phyloP scores from a whole-genome alignment of 768 basidiomycete genomes.

The Mycena kentingensis region DNA sequence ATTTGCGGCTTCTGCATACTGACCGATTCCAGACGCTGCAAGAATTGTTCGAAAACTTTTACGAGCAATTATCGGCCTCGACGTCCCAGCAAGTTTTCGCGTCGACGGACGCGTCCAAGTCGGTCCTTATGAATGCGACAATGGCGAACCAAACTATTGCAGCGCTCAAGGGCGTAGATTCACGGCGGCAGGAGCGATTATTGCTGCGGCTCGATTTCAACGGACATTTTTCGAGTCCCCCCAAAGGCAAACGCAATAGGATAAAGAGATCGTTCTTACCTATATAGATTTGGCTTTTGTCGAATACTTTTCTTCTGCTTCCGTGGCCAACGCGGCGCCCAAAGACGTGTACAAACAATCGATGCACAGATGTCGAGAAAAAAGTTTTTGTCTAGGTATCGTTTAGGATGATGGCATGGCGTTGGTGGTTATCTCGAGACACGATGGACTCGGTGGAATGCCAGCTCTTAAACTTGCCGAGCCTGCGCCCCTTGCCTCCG shows the following conservation, averaged over 20 bases:
- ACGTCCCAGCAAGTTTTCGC: conserved; percentile 75
- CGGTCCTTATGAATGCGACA: conserved; percentile 61
- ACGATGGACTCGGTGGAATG: too few species aligned
- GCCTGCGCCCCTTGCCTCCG: conserved; percentile 7
- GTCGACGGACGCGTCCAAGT: conserved; percentile 68
- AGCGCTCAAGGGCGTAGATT: conserved; percentile 55
- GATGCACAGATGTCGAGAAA: too few species aligned
- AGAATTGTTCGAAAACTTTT: conserved; percentile 70
- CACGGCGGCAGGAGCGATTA: conserved; percentile 79
- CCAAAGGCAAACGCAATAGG: too few species aligned
- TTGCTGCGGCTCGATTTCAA: conserved; percentile 85
- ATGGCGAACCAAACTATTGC: conserved; percentile 55
- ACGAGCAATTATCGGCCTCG: conserved; percentile 74
- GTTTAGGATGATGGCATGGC: too few species aligned
- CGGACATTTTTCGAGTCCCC: too few species aligned
- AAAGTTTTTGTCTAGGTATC: too few species aligned
- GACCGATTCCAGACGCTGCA: conserved; percentile 57
- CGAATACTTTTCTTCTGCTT: too few species aligned
- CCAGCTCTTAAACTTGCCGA: too few species aligned
- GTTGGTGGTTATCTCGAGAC: neutral
- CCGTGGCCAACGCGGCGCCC: too few species aligned
- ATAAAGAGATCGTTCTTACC: too few species aligned
- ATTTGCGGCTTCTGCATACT: neutral
- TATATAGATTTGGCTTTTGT: too few species aligned
- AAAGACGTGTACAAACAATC: too few species aligned